Conservation (phyloP, 768 basidiomycete species). For the Xanthoconium stramineum region DNA sequence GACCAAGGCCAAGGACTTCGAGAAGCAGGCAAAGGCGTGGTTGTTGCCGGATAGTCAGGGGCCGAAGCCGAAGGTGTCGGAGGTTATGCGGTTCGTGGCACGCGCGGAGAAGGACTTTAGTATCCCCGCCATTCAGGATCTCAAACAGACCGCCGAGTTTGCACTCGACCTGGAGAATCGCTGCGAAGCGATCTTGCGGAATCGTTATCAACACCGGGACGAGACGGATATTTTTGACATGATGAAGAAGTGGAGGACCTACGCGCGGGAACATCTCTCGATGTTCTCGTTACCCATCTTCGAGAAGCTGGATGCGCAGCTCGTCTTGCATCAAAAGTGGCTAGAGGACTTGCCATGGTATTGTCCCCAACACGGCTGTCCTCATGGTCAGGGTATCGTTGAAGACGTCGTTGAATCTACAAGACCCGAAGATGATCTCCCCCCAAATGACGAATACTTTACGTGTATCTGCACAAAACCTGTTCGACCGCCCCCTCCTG, state of each 20-base stretch:
- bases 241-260: constrained; percentile 70
- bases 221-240: constrained; percentile 67
- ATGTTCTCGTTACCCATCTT: constrained; percentile 75
- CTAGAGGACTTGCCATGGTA: constrained; percentile 77
- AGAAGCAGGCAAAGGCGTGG: constrained; percentile 75
- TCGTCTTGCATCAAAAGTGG: constrained; percentile 68
- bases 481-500: constrained; percentile 77
- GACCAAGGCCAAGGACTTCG: constrained; percentile 72
- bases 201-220: constrained; percentile 53
- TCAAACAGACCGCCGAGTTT: constrained; percentile 70
- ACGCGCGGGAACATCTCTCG: constrained; percentile 65
- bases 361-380: constrained; percentile 59
- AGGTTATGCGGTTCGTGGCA: constrained; percentile 64
- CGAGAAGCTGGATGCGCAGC: constrained; percentile 67
- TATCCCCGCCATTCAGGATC: constrained; percentile 60
- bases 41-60: constrained; percentile 54
- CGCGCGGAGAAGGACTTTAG: constrained; percentile 77
- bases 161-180: constrained; percentile 75
- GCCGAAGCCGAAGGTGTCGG: constrained; percentile 59
- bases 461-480: constrained; percentile 80
- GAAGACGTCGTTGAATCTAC: constrained; percentile 77
- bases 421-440: constrained; percentile 72
- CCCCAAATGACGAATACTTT: constrained; percentile 76
- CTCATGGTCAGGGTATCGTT: constrained; percentile 62
- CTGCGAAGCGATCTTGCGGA: constrained; percentile 71